Percentiles rank a stretch among this genome's conserved stretches.
Conservation (phyloP, 2,329 filamentous ascomycete species). For the Pseudocercospora ulei region DNA sequence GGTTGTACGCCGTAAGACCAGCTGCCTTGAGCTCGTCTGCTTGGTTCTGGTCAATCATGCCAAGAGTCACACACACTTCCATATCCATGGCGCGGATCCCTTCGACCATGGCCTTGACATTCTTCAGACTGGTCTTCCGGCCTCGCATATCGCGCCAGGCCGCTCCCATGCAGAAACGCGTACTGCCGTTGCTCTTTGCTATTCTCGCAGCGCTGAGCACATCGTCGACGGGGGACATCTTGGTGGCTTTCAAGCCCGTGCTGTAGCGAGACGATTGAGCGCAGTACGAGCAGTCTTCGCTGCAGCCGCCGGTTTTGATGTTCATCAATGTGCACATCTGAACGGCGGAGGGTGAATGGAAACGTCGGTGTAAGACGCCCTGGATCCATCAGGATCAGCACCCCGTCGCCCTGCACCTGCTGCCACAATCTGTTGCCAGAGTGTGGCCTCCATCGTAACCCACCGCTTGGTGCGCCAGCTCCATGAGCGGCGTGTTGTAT, state of each 20-base stretch:
- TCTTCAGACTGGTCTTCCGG: slow-evolving; percentile 70
- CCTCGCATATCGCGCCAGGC: slow-evolving; percentile 92
- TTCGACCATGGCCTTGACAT: slow-evolving; percentile 76
- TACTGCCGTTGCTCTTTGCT: slow-evolving; percentile 75
- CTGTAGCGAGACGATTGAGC: slow-evolving; percentile 74
- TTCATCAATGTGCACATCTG: slow-evolving; percentile 94
- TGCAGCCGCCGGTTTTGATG: slow-evolving; percentile 89
- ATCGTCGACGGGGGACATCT: slow-evolving; percentile 67
- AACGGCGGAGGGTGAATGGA: slow-evolving; percentile 72
- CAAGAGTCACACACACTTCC: slow-evolving; percentile 87
- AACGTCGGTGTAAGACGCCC: slow-evolving; percentile 69
- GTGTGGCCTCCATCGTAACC: slow-evolving; percentile 9
- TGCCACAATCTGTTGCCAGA: too few relatives aligned
- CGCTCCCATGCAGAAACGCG: slow-evolving; percentile 89
- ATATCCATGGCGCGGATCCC: slow-evolving; percentile 73
- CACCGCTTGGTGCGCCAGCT: slow-evolving; percentile 44
- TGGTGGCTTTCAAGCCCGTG: slow-evolving; percentile 68
- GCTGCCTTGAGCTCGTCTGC: slow-evolving; percentile 73
- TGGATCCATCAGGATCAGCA: slow-evolving; percentile 34
- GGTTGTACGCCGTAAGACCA: slow-evolving; percentile 84
- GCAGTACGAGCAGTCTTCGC: slow-evolving; percentile 87
- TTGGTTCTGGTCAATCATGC: slow-evolving; percentile 72
- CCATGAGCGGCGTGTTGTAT: slow-evolving; percentile 71
- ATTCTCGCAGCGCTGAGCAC: slow-evolving; percentile 68
- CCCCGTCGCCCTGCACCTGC: neutral